Percentiles rank a stretch among this genome's conserved stretches.
phyloP scores from a whole-genome alignment of 2,329 filamentous ascomycete genomes.

The Hypoxylon sp. region DNA sequence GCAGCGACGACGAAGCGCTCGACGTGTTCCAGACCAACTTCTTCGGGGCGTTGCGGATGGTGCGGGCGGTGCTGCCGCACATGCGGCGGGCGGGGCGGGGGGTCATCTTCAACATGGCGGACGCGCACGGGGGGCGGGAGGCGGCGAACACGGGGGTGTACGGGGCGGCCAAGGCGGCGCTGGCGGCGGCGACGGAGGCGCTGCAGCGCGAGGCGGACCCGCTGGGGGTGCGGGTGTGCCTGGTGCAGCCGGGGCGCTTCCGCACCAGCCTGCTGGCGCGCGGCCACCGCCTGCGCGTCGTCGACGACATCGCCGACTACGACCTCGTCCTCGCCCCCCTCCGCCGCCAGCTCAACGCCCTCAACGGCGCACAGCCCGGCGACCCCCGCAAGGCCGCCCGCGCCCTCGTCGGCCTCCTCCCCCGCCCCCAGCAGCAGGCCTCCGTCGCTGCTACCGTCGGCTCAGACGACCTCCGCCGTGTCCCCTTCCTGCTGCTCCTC shows the following conservation, averaged over 20 bases:
- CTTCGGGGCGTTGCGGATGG: not conserved
- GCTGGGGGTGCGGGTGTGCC: not conserved
- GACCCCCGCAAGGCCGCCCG: not conserved
- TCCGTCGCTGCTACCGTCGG: too few species aligned
- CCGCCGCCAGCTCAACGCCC: not conserved
- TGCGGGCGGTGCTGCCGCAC: not conserved
- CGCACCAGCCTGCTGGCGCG: not conserved
- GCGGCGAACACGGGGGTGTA: not conserved
- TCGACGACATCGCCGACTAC: not conserved
- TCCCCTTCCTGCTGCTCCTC: not conserved
- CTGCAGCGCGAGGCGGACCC: not conserved
- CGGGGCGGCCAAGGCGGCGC: not conserved
- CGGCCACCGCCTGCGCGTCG: not conserved
- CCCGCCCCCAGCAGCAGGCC: too few species aligned
- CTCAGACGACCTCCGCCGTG: not conserved
- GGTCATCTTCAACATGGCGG: not conserved
- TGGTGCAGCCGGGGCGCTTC: not conserved
- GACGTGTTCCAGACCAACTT: not conserved
- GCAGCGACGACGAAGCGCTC: not conserved
- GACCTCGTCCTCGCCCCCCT: not conserved
- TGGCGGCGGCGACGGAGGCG: not conserved
- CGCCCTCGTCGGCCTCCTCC: not conserved
- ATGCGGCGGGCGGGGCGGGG: not conserved
- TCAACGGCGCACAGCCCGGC: not conserved
- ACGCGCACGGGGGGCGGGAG: not conserved